A percentile compares a stretch with the other conserved stretches of the same genome.
phyloP scores from a whole-genome alignment of 2,329 filamentous ascomycete genomes.

The Colletotrichum sp. region DNA sequence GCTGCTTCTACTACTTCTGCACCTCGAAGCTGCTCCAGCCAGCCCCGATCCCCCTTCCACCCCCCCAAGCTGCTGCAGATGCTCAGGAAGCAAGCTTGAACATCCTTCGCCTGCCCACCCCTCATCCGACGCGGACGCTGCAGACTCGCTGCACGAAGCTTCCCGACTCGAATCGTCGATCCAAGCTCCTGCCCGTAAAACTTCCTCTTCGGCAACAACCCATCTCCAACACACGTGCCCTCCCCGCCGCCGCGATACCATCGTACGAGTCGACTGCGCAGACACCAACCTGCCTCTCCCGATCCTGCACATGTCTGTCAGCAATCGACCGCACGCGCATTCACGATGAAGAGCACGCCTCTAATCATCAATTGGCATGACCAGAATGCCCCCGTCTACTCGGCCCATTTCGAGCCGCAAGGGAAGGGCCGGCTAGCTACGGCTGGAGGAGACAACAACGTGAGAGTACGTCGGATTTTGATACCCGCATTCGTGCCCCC shows the following conservation, averaged over 20 bases:
- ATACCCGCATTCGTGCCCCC: neutral
- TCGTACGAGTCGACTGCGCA: constrained; percentile 4
- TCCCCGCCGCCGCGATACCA: neutral
- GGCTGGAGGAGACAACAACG: constrained; percentile 94
- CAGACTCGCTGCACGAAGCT: constrained; percentile 6
- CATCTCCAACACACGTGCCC: neutral
- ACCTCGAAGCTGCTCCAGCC: neutral
- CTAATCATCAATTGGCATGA: constrained; percentile 99
- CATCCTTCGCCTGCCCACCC: neutral
- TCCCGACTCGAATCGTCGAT: constrained; percentile 8
- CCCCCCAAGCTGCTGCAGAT: neutral
- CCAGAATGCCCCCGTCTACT: constrained; percentile 96
- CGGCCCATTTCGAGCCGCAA: constrained; percentile 92
- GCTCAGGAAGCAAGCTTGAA: constrained; percentile 14
- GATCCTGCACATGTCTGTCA: constrained; percentile 12
- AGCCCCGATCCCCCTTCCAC: neutral
- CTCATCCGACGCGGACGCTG: neutral
- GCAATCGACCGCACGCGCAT: constrained; percentile 26
- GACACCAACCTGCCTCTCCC: neutral
- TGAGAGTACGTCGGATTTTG: constrained; percentile 68
- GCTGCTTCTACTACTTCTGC: constrained; percentile 5
- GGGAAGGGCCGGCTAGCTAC: constrained; percentile 93
- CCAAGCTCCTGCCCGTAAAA: neutral
- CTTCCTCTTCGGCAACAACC: neutral
- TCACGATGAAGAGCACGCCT: constrained; percentile 90